These are phyloP conservation scores for Coemansia sp. DNA, from an alignment of 192 early-diverging fungal genomes.

Conservation along the genomic window DNA sequence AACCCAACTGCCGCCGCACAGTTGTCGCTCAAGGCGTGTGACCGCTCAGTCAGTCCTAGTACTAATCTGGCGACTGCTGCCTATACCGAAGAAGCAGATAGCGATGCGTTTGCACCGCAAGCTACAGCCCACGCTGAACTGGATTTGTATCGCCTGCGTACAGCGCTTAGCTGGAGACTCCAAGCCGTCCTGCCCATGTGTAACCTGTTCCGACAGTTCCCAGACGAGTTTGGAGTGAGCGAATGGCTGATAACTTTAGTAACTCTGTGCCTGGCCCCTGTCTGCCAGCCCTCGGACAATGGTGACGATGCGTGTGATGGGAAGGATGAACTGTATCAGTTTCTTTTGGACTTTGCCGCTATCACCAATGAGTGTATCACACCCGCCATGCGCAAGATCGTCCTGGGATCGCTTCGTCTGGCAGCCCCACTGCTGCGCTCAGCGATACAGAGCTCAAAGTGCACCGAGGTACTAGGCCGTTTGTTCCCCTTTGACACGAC, in stretches of 20 bases:
- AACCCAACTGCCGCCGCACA: slow-evolving; percentile 16
- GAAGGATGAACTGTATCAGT: slow-evolving; percentile 10
- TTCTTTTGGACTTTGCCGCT: slow-evolving; percentile 42
- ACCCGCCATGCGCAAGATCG: slow-evolving; percentile 39
- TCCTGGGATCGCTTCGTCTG: slow-evolving; percentile 24
- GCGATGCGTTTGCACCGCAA: background rate
- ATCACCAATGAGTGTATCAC: slow-evolving; percentile 46
- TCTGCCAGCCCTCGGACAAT: slow-evolving; percentile 15
- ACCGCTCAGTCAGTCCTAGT: background rate
- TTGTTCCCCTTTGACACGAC: slow-evolving; percentile 47
- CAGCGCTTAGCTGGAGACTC: slow-evolving; percentile 32
- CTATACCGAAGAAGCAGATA: background rate
- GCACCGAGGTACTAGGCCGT: slow-evolving; percentile 27
- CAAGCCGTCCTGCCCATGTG: slow-evolving; percentile 39
- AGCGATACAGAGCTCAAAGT: background rate
- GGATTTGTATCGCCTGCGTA: slow-evolving; percentile 15
- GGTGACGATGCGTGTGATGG: background rate
- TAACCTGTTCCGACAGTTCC: slow-evolving; percentile 35
- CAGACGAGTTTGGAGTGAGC: slow-evolving; percentile 43
- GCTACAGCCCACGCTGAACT: background rate
- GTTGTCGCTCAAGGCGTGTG: slow-evolving; percentile 19
- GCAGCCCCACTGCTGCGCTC: slow-evolving; percentile 29
- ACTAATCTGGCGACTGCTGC: too few relatives aligned
- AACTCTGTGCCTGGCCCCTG: slow-evolving; percentile 34
- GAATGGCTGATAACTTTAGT: slow-evolving; percentile 52